Percentiles rank a stretch among this genome's conserved stretches.
These are phyloP conservation scores for Cystobasidium sp. DNA, from an alignment of 1,284 basidiomycete species.

Conservation along the genomic window DNA sequence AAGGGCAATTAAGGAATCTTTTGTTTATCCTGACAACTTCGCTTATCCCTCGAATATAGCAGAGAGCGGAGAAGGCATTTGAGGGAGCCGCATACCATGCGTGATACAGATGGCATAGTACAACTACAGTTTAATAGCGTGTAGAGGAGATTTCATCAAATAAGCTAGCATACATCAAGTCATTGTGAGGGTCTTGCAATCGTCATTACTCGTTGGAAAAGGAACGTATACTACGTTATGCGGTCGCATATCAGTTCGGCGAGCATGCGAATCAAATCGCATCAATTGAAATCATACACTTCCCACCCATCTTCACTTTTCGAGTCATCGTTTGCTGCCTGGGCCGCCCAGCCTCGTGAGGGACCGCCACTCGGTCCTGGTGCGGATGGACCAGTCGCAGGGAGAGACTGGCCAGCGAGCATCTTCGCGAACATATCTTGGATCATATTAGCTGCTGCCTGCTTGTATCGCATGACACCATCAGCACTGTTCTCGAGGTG, in stretches of 20 bases:
- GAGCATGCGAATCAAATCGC: neutral
- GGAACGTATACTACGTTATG: no score
- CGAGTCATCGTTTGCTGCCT: neutral
- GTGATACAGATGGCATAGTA: neutral
- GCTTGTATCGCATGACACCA: no score
- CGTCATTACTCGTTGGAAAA: no score
- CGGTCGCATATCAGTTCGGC: no score
- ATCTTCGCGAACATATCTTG: neutral
- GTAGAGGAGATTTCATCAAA: no score
- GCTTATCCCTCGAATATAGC: conserved; percentile 77
- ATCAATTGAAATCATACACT: conserved; percentile 6
- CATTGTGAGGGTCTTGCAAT: no score
- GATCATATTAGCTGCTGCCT: neutral
- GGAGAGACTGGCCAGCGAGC: neutral
- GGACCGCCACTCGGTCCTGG: neutral
- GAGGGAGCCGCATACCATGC: neutral
- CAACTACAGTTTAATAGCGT: no score
- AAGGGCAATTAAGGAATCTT: conserved; percentile 95
- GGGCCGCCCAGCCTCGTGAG: neutral
- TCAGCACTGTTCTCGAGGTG: no score
- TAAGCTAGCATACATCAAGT: no score
- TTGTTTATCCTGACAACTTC: conserved; percentile 75
- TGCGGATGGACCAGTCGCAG: neutral
- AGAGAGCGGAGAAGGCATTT: conserved; percentile 37
- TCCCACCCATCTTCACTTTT: neutral